Evolutionary conservation across 2,329 filamentous ascomycete genomes (phyloP).

Genomic region (Akanthomyces lecanii): DNA sequence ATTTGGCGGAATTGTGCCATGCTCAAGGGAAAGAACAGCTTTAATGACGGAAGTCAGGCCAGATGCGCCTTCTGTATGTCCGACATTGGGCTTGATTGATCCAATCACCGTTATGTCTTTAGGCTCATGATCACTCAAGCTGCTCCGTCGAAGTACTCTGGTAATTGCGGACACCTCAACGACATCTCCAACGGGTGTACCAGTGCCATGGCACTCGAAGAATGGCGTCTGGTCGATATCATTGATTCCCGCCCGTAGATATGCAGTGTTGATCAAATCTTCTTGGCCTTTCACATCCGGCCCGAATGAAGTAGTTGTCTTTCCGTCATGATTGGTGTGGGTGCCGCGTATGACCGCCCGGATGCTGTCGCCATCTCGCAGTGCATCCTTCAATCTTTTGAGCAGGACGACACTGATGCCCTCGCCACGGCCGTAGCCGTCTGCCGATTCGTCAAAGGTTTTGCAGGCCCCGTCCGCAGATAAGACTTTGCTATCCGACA

Average conservation of each 20-base stretch:
- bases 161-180: too few relatives aligned
- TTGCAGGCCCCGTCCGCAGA: conserved; percentile 24
- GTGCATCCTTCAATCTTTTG: conserved; percentile 27
- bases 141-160: too few relatives aligned
- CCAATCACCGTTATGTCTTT: too few relatives aligned
- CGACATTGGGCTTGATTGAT: conserved; percentile 22
- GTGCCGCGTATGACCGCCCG: neutral
- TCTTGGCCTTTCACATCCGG: neutral
- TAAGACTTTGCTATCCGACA: conserved; percentile 20
- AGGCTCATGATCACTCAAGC: too few relatives aligned
- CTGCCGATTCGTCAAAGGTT: conserved; percentile 29
- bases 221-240: conserved; percentile 31
- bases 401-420: conserved; percentile 28
- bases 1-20: neutral
- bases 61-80: conserved; percentile 21
- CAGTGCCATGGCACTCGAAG: conserved; percentile 24
- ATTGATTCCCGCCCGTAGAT: too few relatives aligned
- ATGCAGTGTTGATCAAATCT: too few relatives aligned
- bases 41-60: conserved; percentile 22
- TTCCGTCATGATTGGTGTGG: neutral
- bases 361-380: conserved; percentile 19
- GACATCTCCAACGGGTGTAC: neutral
- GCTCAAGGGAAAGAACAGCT: conserved; percentile 9
- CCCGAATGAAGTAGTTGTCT: neutral
- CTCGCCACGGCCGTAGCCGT: conserved; percentile 33